Percentiles rank a stretch among this genome's conserved stretches.
Conservation (phyloP, 805 yeast genomes). For the Tetrapisispora taiwanensis region DNA sequence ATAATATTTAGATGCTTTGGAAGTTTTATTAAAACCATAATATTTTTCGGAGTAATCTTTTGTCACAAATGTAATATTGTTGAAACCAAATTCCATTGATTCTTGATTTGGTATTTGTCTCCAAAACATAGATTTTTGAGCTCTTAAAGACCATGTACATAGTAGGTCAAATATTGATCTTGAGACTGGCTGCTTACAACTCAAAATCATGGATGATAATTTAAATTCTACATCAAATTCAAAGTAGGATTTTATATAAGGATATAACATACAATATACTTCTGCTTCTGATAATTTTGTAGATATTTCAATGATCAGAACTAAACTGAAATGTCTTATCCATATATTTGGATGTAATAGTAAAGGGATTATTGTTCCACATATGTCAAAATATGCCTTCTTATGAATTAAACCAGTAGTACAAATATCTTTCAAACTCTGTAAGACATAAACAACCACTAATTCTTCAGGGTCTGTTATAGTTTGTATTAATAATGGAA, state of each 20-base stretch:
- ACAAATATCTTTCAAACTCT: constrained; percentile 45
- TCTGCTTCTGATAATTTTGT: constrained; percentile 64
- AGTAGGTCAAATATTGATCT: constrained; percentile 54
- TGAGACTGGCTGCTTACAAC: constrained; percentile 58
- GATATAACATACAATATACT: constrained; percentile 71
- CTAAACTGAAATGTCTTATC: constrained; percentile 61
- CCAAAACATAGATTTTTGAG: constrained; percentile 74
- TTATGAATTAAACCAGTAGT: constrained; percentile 47
- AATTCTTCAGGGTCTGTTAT: constrained; percentile 75
- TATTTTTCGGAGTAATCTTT: constrained; percentile 21
- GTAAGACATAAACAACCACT: constrained; percentile 62
- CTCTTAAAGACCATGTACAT: constrained; percentile 60
- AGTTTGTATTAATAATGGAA: constrained; percentile 78
- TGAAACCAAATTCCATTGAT: constrained; percentile 37
- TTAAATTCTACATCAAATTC: constrained; percentile 65
- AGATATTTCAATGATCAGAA: constrained; percentile 52
- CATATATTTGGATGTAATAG: constrained; percentile 80
- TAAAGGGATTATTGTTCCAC: constrained; percentile 43
- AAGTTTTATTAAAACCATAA: constrained; percentile 18
- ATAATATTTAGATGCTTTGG: constrained; percentile 5
- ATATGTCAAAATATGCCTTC: constrained; percentile 44
- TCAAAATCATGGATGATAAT: constrained; percentile 56
- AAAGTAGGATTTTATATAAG: constrained; percentile 65
- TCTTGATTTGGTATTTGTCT: constrained; percentile 34
- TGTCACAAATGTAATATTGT: constrained; percentile 17